These are phyloP conservation scores for Vanderwaltozyma polyspora DNA, from an alignment of 805 yeast genomes.

Conservation along the genomic window DNA sequence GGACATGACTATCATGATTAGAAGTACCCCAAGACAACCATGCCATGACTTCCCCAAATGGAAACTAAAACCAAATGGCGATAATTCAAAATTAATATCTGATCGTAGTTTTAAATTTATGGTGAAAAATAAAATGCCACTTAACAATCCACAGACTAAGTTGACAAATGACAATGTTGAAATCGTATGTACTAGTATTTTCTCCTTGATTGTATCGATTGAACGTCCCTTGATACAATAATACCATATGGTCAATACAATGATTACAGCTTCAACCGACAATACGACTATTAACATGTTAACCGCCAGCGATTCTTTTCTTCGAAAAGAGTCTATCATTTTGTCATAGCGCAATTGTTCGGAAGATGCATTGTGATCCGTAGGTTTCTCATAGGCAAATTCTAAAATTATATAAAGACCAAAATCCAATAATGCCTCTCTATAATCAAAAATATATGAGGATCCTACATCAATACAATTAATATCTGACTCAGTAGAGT, in stretches of 20 bases:
- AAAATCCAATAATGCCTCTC: conserved; percentile 13
- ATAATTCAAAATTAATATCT: conserved; percentile 16
- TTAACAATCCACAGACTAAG: conserved; percentile 14
- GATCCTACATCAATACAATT: neutral
- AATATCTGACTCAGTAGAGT: neutral
- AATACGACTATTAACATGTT: conserved; percentile 11
- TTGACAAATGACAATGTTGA: conserved; percentile 16
- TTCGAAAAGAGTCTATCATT: conserved; percentile 7
- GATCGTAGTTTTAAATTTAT: conserved; percentile 11
- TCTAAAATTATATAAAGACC: conserved; percentile 22
- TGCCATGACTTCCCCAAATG: conserved; percentile 20
- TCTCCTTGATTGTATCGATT: conserved; percentile 13
- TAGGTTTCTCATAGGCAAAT: conserved; percentile 18
- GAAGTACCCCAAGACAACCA: conserved; percentile 13
- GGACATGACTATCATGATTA: conserved; percentile 13
- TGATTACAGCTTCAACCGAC: conserved; percentile 6
- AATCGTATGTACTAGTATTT: conserved; percentile 13
- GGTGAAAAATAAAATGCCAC: conserved; percentile 11
- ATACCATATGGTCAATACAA: conserved; percentile 16
- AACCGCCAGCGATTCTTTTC: conserved; percentile 11
- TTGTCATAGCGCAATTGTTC: conserved; percentile 3
- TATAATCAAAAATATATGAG: conserved; percentile 19
- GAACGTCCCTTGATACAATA: conserved; percentile 19
- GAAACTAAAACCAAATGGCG: conserved; percentile 19
- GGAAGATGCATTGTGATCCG: neutral